Conservation (phyloP, 176 grass and related monocot genomes). For the Bromus sterilis region DNA sequence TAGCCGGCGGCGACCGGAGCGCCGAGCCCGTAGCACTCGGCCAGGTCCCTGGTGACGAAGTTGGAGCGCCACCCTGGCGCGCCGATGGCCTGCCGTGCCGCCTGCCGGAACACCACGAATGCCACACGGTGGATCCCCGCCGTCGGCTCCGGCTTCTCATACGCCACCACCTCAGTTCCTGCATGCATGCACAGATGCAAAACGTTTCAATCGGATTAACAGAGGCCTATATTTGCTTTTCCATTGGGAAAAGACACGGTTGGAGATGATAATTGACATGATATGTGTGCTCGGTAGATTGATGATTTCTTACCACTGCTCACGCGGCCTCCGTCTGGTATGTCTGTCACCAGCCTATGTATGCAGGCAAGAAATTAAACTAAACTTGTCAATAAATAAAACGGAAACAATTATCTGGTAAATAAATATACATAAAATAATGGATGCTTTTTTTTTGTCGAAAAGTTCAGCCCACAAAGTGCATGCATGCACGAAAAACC, state of each 20-base stretch:
- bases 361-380: neutral
- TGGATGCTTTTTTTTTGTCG: neutral
- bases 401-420: neutral
- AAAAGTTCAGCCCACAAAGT: neutral
- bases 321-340: conserved; percentile 53
- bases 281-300: no score
- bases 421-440: neutral
- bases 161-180: conserved; percentile 46
- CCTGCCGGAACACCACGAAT: conserved; percentile 55
- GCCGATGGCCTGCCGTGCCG: conserved; percentile 29
- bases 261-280: no score
- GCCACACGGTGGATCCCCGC: conserved; percentile 62
- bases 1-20: conserved; percentile 32
- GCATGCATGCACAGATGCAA: neutral
- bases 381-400: no score
- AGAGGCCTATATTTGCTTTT: no score
- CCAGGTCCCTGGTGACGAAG: conserved; percentile 61
- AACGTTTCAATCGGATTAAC: no score
- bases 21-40: conserved; percentile 44
- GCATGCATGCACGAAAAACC: no score
- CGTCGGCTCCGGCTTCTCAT: conserved; percentile 41
- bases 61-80: conserved; percentile 62
- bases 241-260: no score
- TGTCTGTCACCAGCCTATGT: conserved; percentile 83
- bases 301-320: conserved; percentile 31